Conservation (phyloP, 345 rosid species). For the Eucalyptus coolabah region DNA sequence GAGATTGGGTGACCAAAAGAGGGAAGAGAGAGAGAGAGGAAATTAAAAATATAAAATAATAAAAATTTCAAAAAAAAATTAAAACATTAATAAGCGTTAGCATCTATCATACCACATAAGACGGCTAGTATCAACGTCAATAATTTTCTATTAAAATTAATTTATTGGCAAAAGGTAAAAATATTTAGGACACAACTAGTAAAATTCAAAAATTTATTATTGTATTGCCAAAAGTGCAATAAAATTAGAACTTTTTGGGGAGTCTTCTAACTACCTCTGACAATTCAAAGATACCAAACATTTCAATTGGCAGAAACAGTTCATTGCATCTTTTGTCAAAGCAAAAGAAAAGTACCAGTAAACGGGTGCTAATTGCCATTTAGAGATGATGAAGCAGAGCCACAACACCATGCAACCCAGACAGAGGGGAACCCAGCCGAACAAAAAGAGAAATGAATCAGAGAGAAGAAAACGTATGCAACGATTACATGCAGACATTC, state of each 20-base stretch:
- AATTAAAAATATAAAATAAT: too few relatives aligned
- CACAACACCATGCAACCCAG: background rate
- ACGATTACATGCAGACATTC: background rate
- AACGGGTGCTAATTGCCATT: background rate
- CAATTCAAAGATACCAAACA: background rate
- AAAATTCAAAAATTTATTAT: too few relatives aligned
- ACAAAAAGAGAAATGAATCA: background rate
- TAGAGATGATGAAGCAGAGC: background rate
- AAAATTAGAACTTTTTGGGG: background rate
- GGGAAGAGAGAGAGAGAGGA: too few relatives aligned
- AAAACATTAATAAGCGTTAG: too few relatives aligned
- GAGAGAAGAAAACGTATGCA: background rate
- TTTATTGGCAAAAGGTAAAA: too few relatives aligned
- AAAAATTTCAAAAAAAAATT: too few relatives aligned
- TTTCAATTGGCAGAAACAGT: background rate
- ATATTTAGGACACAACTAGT: rapidly evolving
- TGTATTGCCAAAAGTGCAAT: too few relatives aligned
- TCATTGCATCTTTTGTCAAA: background rate
- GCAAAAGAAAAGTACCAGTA: background rate
- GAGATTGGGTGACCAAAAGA: background rate
- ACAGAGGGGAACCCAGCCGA: background rate
- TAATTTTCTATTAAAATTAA: rapidly evolving
- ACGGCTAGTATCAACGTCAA: rapidly evolving
- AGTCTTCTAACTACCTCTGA: background rate
- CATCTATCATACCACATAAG: rapidly evolving